These are phyloP conservation scores for Apiosordaria backusii DNA, from an alignment of 495 filamentous ascomycete genomes.

Conservation along the genomic window DNA sequence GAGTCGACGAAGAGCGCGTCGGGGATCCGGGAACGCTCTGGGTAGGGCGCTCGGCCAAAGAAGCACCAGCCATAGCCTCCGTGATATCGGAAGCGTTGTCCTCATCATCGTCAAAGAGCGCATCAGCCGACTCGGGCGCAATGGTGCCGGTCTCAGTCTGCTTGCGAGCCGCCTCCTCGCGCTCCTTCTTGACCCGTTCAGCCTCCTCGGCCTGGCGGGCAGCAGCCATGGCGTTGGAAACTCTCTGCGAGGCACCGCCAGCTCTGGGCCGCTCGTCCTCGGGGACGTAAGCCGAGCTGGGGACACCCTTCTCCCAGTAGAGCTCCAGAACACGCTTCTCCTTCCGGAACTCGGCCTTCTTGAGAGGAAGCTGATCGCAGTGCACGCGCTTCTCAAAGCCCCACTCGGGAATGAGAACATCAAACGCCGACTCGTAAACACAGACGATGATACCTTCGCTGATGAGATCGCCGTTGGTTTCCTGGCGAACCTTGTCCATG, in stretches of 20 bases:
- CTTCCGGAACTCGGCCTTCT: conserved; percentile 98
- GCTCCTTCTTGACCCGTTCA: conserved; percentile 71
- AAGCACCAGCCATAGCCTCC: conserved; percentile 80
- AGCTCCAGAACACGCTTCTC: conserved; percentile 88
- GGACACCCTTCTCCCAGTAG: conserved; percentile 99
- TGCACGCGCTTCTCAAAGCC: conserved; percentile 99
- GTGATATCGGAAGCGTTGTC: conserved; percentile 82
- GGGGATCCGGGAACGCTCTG: conserved; percentile 96
- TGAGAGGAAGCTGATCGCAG: conserved; percentile 94
- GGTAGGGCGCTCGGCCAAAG: conserved; percentile 79
- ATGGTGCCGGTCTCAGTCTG: conserved; percentile 91
- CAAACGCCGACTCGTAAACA: conserved; percentile 98
- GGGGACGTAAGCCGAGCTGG: conserved; percentile 91
- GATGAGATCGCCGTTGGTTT: conserved; percentile 86
- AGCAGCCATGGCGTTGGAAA: conserved; percentile 69
- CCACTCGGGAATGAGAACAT: conserved; percentile 96
- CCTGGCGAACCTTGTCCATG: conserved; percentile 84
- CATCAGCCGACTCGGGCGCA: conserved; percentile 84
- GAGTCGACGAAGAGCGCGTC: conserved; percentile 68
- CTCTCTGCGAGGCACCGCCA: conserved; percentile 54
- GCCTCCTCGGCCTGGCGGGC: conserved; percentile 76
- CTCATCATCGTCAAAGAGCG: conserved; percentile 90
- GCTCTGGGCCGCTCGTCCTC: conserved; percentile 94
- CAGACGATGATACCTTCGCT: conserved; percentile 95
- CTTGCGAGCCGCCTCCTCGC: conserved; percentile 81